phyloP scores from a whole-genome alignment of 148 eudicot species.

The Bassia scoparia region DNA sequence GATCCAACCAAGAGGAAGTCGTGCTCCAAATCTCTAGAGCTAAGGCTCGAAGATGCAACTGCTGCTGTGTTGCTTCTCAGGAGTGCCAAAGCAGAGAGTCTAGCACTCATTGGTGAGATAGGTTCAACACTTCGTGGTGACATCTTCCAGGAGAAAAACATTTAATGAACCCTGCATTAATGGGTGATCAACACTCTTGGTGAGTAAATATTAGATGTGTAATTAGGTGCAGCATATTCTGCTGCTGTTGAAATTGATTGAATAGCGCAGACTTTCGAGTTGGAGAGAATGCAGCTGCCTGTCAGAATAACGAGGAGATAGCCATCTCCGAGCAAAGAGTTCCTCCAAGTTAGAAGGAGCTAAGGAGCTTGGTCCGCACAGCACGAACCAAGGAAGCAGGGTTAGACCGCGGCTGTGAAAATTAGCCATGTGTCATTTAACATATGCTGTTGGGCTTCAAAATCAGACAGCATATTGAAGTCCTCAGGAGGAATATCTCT shows the following conservation, averaged over 20 bases:
- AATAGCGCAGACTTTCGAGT: slow-evolving; percentile 61
- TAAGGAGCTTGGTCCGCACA: slow-evolving; percentile 46
- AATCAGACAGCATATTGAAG: slow-evolving; percentile 44
- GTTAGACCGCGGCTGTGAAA: slow-evolving; percentile 45
- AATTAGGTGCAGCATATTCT: slow-evolving; percentile 61
- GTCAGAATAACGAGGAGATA: slow-evolving; percentile 61
- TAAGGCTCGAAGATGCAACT: slow-evolving; percentile 49
- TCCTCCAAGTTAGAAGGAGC: slow-evolving; percentile 80
- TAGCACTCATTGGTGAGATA: slow-evolving; percentile 50
- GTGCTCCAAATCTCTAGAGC: slow-evolving; percentile 57
- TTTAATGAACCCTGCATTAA: slow-evolving; percentile 60
- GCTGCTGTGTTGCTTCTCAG: slow-evolving; percentile 42
- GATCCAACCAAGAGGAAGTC: slow-evolving; percentile 40
- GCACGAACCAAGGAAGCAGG: slow-evolving; percentile 43
- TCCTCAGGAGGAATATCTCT: slow-evolving; percentile 56
- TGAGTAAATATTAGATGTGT: slow-evolving; percentile 52
- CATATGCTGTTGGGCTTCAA: slow-evolving; percentile 44
- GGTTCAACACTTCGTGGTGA: slow-evolving; percentile 71
- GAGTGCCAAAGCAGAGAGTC: slow-evolving; percentile 44
- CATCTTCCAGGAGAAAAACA: slow-evolving; percentile 51
- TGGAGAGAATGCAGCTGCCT: slow-evolving; percentile 56
- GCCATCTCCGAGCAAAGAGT: slow-evolving; percentile 50
- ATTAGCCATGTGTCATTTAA: slow-evolving; percentile 45
- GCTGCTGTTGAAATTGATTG: slow-evolving; percentile 74
- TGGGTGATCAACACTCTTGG: slow-evolving; percentile 60